Percentiles rank a stretch among this genome's conserved stretches.
Evolutionary conservation across 2,329 filamentous ascomycete species (phyloP).

Genomic region (Arthrobotrys megalospora): DNA sequence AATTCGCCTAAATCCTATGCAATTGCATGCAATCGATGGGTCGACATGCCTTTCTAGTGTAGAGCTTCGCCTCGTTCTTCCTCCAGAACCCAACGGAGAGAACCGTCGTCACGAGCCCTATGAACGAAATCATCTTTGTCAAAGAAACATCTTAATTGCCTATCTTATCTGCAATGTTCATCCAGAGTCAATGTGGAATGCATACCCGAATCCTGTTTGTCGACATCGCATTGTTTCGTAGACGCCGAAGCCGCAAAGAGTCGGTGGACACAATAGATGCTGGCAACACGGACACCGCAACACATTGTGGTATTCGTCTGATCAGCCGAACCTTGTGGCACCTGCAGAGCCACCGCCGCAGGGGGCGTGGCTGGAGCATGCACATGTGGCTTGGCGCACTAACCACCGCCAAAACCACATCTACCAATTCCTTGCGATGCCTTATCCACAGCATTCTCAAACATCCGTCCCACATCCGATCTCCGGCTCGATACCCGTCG

Average conservation of each 20-base stretch:
- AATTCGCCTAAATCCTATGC: conserved; percentile 29
- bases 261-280: background rate
- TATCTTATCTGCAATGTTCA: conserved; percentile 13
- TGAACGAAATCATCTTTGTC: background rate
- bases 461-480: conserved; percentile 13
- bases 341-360: conserved; percentile 35
- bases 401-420: conserved; percentile 16
- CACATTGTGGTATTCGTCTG: conserved; percentile 33
- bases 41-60: conserved; percentile 7
- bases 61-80: conserved; percentile 24
- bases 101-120: conserved; percentile 31
- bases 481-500: conserved; percentile 5
- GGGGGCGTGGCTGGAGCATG: conserved; percentile 32
- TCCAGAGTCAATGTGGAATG: background rate
- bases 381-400: conserved; percentile 30
- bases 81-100: conserved; percentile 40
- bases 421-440: conserved; percentile 28
- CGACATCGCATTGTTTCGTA: conserved; percentile 6
- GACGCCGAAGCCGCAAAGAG: background rate
- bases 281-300: conserved; percentile 6
- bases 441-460: conserved; percentile 13
- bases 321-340: conserved; percentile 30
- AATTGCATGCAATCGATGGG: conserved; percentile 1
- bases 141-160: background rate
- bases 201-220: conserved; percentile 16